Percentiles rank a stretch among this genome's conserved stretches.
Conservation (phyloP, 305 asterid species). For the Fraxinus velutina region DNA sequence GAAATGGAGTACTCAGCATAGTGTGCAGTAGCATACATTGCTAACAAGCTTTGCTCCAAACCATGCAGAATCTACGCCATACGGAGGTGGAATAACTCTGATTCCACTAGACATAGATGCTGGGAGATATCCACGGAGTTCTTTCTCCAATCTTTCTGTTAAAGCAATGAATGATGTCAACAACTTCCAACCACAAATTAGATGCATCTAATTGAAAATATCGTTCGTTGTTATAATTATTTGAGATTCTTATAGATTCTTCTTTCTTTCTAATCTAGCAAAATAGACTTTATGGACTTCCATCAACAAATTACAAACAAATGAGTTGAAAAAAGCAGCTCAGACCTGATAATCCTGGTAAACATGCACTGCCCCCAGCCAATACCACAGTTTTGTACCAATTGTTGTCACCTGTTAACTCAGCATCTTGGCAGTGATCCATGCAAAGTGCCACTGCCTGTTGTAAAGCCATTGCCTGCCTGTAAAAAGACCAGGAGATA, state of each 20-base stretch:
- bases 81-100: conserved; percentile 81
- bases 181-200: conserved; percentile 11
- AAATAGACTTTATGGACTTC: neutral
- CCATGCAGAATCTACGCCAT: conserved; percentile 91
- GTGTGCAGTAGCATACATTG: conserved; percentile 57
- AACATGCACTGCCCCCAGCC: conserved; percentile 88
- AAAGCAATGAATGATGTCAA: conserved; percentile 17
- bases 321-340: conserved; percentile 3
- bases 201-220: conserved; percentile 11
- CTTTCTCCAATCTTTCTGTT: conserved; percentile 88
- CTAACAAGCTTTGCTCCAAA: conserved; percentile 87
- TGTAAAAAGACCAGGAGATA: conserved; percentile 33
- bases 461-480: conserved; percentile 88
- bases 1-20: neutral
- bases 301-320: conserved; percentile 9
- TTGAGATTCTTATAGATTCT: neutral
- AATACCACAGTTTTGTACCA: conserved; percentile 89
- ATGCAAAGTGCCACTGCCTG: conserved; percentile 86
- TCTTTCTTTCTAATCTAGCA: neutral
- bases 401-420: conserved; percentile 57
- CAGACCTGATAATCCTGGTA: conserved; percentile 95
- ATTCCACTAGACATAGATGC: conserved; percentile 49
- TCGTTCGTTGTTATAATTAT: neutral
- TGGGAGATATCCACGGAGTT: conserved; percentile 52
- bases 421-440: conserved; percentile 90